Base-by-base conservation (phyloP, 2,329 filamentous ascomycete species). In the Ceratocystis eucalypticola region DNA sequence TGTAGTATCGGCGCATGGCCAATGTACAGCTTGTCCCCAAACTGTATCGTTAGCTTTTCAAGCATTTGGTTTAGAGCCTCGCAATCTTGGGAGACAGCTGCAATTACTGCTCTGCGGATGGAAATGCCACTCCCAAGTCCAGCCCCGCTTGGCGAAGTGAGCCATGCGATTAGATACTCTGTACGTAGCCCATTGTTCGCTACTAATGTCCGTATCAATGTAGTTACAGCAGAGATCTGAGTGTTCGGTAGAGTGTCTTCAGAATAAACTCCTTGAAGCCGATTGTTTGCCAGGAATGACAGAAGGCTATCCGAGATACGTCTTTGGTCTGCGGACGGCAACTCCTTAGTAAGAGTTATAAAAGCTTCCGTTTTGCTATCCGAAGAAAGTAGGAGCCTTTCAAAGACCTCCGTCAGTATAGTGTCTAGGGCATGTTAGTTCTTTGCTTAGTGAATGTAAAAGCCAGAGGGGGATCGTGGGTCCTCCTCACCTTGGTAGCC, bases 11-110 rank as follows among this genome's bases (percentile, higher is more conserved):
- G 87, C 0, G 88, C 84, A 74, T 97, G 91, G 67, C 85, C 88
- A 70, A 97, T 91, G 71, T 91, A 96, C 10, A 97, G 78, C 62
- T 88, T 84, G 71, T 96, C 92, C 0, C 90, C 89, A 74, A 97
- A 96, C 62, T 88, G 83, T 48, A 78, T 79, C 62, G 96, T 77
- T 62, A 81, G 83, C 72, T 85, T 89, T 71, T 91, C 84, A 66
- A 93, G 73, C 45, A 89, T 77, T 0, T 73, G 77, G 4, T 80
- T 76, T 1, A 90, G 75, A 22, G 75, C 76, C 0, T 79, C 79
- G 68, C 76, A 81, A 61, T 80, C 78, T 48, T 80, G 74, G 10
- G 80, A 78, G 22, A 89, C 73, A 7, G 80, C 80, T 30, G 82
- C 82, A 50, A 91, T 69, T 8, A 85, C 80, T 20, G 87, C 86